phyloP scores from a whole-genome alignment of 1,284 basidiomycete species.

The Ganoderma meredithae region DNA sequence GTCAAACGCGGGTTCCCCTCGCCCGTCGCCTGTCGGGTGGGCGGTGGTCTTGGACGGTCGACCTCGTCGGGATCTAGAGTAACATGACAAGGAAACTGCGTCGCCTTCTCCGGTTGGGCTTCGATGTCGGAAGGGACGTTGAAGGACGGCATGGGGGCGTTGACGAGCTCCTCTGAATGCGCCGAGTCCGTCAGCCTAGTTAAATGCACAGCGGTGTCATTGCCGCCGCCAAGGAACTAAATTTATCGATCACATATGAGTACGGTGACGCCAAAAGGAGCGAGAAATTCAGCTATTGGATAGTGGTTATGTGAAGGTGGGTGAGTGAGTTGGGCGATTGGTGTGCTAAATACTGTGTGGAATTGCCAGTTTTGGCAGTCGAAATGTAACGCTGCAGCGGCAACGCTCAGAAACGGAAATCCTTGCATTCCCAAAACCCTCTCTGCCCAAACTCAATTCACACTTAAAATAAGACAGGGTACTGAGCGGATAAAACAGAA shows the following conservation, averaged over 20 bases:
- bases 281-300: conserved; percentile 21
- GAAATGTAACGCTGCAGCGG: background rate
- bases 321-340: conserved; percentile 22
- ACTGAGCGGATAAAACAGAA: conserved; percentile 18
- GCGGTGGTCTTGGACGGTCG: background rate
- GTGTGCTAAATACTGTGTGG: conserved; percentile 5
- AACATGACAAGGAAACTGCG: conserved; percentile 18
- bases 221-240: conserved; percentile 10
- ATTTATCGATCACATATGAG: conserved; percentile 1
- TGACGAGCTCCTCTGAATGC: background rate
- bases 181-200: background rate
- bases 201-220: conserved; percentile 6
- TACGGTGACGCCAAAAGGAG: conserved; percentile 2
- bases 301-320: background rate
- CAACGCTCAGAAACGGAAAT: background rate
- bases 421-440: background rate
- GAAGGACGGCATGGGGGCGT: conserved; percentile 12
- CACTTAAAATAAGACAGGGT: conserved; percentile 16
- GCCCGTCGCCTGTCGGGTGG: conserved; percentile 1
- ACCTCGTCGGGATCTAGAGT: conserved; percentile 20
- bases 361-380: conserved; percentile 4
- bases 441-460: background rate
- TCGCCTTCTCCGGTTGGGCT: conserved; percentile 20
- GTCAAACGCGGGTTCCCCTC: conserved; percentile 29
- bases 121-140: conserved; percentile 20